phyloP scores from a whole-genome alignment of 176 grass and related monocot genomes.

The Panicum miliaceum region DNA sequence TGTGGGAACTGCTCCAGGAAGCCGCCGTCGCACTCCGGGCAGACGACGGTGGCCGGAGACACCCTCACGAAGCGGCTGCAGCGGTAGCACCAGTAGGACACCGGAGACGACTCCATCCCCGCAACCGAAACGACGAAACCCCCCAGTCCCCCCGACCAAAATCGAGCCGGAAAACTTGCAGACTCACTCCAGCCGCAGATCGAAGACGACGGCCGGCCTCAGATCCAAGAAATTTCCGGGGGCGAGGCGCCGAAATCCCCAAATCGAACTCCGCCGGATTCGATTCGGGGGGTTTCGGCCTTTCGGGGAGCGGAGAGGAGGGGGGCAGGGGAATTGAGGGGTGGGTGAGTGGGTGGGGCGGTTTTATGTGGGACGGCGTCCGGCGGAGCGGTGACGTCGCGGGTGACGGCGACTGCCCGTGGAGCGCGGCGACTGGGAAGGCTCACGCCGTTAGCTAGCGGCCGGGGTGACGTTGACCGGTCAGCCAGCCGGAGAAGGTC shows the following conservation, averaged over 20 bases:
- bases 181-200: slow-evolving; percentile 26
- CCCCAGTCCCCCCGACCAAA: slow-evolving; percentile 4
- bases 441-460: slow-evolving; percentile 36
- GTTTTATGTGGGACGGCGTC: slow-evolving; percentile 51
- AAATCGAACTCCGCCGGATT: slow-evolving; percentile 43
- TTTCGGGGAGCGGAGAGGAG: not conserved
- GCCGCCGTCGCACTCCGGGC: slow-evolving; percentile 76
- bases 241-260: slow-evolving; percentile 43
- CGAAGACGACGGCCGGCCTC: slow-evolving; percentile 3
- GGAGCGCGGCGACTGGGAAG: slow-evolving; percentile 20
- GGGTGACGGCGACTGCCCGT: slow-evolving; percentile 30
- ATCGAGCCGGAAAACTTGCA: not conserved
- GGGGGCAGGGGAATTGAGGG: slow-evolving; percentile 31
- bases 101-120: slow-evolving; percentile 61
- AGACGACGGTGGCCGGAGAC: slow-evolving; percentile 56
- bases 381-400: slow-evolving; percentile 33
- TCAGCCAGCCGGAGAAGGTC: not conserved
- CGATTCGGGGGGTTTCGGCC: slow-evolving; percentile 36
- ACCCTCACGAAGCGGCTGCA: slow-evolving; percentile 78
- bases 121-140: slow-evolving; percentile 11
- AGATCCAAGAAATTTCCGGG: slow-evolving; percentile 22
- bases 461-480: slow-evolving; percentile 44
- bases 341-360: slow-evolving; percentile 44
- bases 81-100: slow-evolving; percentile 80
- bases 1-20: slow-evolving; percentile 77